Evolutionary conservation across 2,329 filamentous ascomycete species (phyloP).

Genomic region (Ophiostoma ips): DNA sequence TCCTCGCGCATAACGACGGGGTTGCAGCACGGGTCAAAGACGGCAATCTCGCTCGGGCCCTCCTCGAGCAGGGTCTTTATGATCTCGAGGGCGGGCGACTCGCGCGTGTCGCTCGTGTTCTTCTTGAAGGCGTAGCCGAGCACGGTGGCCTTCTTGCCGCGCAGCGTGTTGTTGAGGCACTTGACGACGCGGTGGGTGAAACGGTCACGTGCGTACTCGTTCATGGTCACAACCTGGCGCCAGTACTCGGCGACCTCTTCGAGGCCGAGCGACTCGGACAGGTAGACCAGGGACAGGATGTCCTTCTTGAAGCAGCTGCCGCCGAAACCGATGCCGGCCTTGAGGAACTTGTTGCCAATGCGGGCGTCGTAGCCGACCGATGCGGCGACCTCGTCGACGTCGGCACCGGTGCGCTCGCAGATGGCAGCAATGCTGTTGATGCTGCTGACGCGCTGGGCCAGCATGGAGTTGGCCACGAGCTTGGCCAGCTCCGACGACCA

Average conservation of each 20-base stretch:
- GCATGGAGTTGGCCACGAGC: conserved; percentile 65
- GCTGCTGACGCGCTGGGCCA: conserved; percentile 67
- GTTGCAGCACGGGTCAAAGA: conserved; percentile 54
- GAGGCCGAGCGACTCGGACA: conserved; percentile 55
- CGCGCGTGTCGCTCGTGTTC: conserved; percentile 61
- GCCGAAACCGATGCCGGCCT: conserved; percentile 64
- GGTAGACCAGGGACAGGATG: conserved; percentile 57
- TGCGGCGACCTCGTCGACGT: conserved; percentile 57
- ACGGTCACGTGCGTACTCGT: conserved; percentile 58
- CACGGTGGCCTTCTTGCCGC: conserved; percentile 56
- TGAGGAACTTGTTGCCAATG: conserved; percentile 60
- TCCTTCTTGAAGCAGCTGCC: conserved; percentile 77
- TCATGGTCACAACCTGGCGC: conserved; percentile 60
- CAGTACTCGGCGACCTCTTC: conserved; percentile 64
- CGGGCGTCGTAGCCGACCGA: conserved; percentile 56
- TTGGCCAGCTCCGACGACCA: conserved; percentile 72
- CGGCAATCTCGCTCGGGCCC: conserved; percentile 45
- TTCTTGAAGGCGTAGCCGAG: conserved; percentile 73
- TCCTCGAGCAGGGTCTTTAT: conserved; percentile 53
- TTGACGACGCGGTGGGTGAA: conserved; percentile 53
- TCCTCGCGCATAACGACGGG: conserved; percentile 35
- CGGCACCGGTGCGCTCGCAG: conserved; percentile 62
- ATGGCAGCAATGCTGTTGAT: conserved; percentile 73
- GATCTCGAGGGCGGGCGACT: conserved; percentile 54
- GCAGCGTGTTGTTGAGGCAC: conserved; percentile 51